Base-by-base conservation (phyloP, 768 basidiomycete species). In the Suillus brevipes region DNA sequence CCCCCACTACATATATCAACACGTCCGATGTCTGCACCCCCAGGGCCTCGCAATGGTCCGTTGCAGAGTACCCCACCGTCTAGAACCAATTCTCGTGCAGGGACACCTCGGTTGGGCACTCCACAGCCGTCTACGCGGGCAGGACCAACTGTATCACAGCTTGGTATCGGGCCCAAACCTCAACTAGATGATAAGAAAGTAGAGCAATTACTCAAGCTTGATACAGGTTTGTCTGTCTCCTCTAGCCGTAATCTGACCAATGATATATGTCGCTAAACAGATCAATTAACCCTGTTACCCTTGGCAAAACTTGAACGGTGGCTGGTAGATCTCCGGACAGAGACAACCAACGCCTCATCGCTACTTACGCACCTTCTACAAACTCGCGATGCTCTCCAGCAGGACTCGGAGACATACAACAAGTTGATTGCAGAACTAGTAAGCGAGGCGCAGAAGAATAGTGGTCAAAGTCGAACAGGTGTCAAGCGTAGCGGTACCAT, bases 341-440 rank as follows among this genome's bases (percentile, higher is more conserved):
- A 94, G 67, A 95, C 92, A 4, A 87, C 88, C 6, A 86, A 87
- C 47, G 87, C 91, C 0, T 94, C 94, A 2, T 77, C 85, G 14
- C 78, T 94, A 12, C 80, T 97, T 63, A 94, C 93, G 23, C 86
- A 94, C 78, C 78, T 95, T 42, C 79, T 96, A 66, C 94, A 97
- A 78, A 84, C 86, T 45, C 84, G 88, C 64, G 94, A 95, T 67
- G 86, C 89, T 40, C 74, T 94, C 65, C 91, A 94, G 75, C 93
- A 95, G 77, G 92, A 93, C 73, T 89, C 88, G 43, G 90, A 97
- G 79, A 91, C 88, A 34, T 95, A 94, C 72, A 96, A 97, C 76
- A 89, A 88, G 18, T 81, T 95, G 64, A 97, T 97, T 65, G 95
- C 90, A 34, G 94, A 94, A 73, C 80, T 97, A 59, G 94, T 97